A percentile compares a stretch with the other conserved stretches of the same genome.
Evolutionary conservation across 768 basidiomycete genomes (phyloP).

Genomic region (Dictyophora rubrovolvata): DNA sequence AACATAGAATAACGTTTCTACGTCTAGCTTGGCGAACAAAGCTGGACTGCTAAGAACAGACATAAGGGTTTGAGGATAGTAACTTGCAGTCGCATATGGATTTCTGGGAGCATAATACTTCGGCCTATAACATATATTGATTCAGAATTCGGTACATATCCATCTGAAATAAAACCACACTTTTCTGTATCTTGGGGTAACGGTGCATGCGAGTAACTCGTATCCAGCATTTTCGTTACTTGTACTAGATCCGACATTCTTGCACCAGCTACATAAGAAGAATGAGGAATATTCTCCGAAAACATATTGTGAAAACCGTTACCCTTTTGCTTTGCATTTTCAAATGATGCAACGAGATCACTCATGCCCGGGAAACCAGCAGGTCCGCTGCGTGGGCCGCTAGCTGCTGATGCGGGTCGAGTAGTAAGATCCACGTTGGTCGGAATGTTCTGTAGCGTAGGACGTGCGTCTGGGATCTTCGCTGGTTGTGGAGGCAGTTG

Average conservation of each 20-base stretch:
- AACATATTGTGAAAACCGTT: not conserved
- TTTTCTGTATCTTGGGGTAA: conserved; percentile 94
- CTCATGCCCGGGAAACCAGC: conserved; percentile 65
- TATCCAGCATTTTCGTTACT: conserved; percentile 88
- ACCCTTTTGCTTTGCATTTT: conserved; percentile 96
- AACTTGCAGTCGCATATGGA: conserved; percentile 81
- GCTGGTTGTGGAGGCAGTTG: conserved; percentile 18
- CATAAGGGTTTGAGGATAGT: conserved; percentile 88
- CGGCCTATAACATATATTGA: conserved; percentile 45
- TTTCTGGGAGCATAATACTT: conserved; percentile 95
- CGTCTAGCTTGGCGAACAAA: conserved; percentile 84
- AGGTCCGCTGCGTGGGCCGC: conserved; percentile 3
- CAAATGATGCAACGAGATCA: conserved; percentile 89
- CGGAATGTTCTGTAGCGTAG: conserved; percentile 18
- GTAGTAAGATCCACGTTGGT: conserved; percentile 21
- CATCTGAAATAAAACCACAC: conserved; percentile 31
- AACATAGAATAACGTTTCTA: conserved; percentile 96
- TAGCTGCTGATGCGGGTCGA: conserved; percentile 44
- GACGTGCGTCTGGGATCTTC: conserved; percentile 10
- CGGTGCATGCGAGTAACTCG: conserved; percentile 80
- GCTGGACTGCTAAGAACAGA: conserved; percentile 70
- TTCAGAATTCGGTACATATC: not conserved
- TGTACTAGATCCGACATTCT: conserved; percentile 82
- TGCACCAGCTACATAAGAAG: conserved; percentile 47
- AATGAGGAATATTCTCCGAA: not conserved